These are phyloP conservation scores for Xanthoconium purpureum DNA, from an alignment of 768 basidiomycete species.

Conservation along the genomic window DNA sequence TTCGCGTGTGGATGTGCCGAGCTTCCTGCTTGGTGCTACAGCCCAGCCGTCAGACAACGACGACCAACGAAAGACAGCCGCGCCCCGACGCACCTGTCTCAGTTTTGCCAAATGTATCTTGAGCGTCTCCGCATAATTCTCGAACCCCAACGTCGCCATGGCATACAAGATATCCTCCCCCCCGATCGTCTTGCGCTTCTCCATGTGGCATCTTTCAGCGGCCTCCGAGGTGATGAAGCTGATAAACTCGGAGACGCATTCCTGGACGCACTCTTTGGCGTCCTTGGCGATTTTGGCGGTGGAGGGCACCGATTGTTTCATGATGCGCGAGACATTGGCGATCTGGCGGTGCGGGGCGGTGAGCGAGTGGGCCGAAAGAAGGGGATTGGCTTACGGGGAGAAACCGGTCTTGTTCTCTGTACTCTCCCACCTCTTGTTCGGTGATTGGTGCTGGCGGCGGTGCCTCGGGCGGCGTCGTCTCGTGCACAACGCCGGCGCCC, in stretches of 20 bases:
- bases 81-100: slow-evolving; percentile 53
- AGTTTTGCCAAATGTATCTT: slow-evolving; percentile 92
- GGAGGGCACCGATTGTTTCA: slow-evolving; percentile 87
- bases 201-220: slow-evolving; percentile 88
- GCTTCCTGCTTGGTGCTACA: slow-evolving; percentile 28
- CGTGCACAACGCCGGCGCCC: slow-evolving; percentile 29
- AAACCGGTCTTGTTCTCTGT: slow-evolving; percentile 92
- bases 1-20: slow-evolving; percentile 25
- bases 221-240: slow-evolving; percentile 97
- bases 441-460: slow-evolving; percentile 72
- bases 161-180: slow-evolving; percentile 96
- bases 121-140: slow-evolving; percentile 89
- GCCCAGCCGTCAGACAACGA: background rate
- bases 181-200: slow-evolving; percentile 97
- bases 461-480: slow-evolving; percentile 38
- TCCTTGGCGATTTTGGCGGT: slow-evolving; percentile 97
- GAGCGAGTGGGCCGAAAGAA: background rate
- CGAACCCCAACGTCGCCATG: slow-evolving; percentile 91
- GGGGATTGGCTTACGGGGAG: slow-evolving; percentile 58
- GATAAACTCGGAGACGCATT: slow-evolving; percentile 98
- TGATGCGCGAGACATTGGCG: slow-evolving; percentile 96
- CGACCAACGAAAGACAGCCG: background rate
- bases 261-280: slow-evolving; percentile 97
- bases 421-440: slow-evolving; percentile 91
- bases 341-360: slow-evolving; percentile 46